These are phyloP conservation scores for Thalassiosira sp. DNA, from an alignment of 352 stramenopile genomes.

Conservation along the genomic window DNA sequence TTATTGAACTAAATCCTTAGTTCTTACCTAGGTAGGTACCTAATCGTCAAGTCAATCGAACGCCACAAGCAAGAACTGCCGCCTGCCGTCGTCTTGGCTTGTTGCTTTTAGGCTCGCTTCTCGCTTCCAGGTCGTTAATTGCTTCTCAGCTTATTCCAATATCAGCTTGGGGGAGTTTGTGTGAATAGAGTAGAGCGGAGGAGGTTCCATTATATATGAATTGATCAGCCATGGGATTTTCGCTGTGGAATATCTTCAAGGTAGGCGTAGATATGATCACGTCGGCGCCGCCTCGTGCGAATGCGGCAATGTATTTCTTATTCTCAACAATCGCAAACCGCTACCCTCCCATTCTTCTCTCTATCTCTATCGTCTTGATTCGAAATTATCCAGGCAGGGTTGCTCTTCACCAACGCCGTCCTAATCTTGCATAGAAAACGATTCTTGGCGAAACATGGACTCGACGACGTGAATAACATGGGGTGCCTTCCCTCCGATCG, in stretches of 20 bases:
- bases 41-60: no score
- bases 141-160: no score
- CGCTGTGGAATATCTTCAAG: constrained; percentile 83
- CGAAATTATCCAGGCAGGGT: constrained; percentile 72
- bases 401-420: constrained; percentile 75
- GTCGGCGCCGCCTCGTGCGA: background rate
- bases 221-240: constrained; percentile 69
- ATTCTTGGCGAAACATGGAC: constrained; percentile 78
- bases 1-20: no score
- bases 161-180: no score
- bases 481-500: constrained; percentile 36
- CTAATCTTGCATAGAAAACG: constrained; percentile 79
- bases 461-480: constrained; percentile 72
- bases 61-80: no score
- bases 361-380: constrained; percentile 1
- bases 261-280: constrained; percentile 39
- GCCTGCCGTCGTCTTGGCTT: no score
- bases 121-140: no score
- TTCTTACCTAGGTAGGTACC: no score
- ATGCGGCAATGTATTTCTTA: constrained; percentile 10
- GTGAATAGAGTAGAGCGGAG: background rate
- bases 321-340: background rate
- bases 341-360: constrained; percentile 5
- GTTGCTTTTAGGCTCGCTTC: no score
- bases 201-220: background rate